Evolutionary conservation across 495 filamentous ascomycete genomes (phyloP), one percentile per base, ranked within the genome.

Genomic region (Beverwykella pulmonaria): DNA sequence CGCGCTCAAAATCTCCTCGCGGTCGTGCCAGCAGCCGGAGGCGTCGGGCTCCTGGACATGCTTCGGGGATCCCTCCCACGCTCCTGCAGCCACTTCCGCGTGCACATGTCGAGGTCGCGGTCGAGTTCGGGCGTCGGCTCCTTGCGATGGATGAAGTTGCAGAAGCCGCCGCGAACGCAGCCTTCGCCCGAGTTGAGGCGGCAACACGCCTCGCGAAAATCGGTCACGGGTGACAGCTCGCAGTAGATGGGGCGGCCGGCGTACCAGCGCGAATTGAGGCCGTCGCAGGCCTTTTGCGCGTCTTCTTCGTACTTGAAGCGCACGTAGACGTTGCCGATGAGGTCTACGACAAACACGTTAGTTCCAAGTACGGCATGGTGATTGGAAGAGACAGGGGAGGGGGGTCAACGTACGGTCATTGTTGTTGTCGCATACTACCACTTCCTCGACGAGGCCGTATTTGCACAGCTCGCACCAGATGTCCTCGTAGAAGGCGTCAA

Each of bases 241-340:
- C 93, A 97, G 81, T 98, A 98, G 75, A 98, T 95, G 49, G 94
- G 94, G 59, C 94, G 87, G 44, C 91, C 94, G 64, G 94, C 94
- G 79, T 98, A 98, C 94, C 94, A 98, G 74, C 94, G 89, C 25
- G 83, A 87, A 78, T 98, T 98, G 60, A 98, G 86, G 27, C 87
- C 87, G 79, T 98, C 95, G 84, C 93, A 97, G 67, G 94, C 94
- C 34, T 83, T 82, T 75, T 97, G 93, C 12, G 94, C 94, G 59
- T 87, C 87, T 81, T 98, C 94, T 84, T 98, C 94, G 86, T 98
- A 98, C 81, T 98, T 98, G 89, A 98, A 98, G 65, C 94, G 92
- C 26, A 94, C 94, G 83, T 98, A 98, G 72, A 98, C 94, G 79
- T 98, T 98, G 75, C 94, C 94, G 78, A 98, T 97, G 14, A 98